Evolutionary conservation across 164 flowering plant genomes (phyloP), one percentile per base, ranked within the genome.

Genomic region (Brasenia schreberi): DNA sequence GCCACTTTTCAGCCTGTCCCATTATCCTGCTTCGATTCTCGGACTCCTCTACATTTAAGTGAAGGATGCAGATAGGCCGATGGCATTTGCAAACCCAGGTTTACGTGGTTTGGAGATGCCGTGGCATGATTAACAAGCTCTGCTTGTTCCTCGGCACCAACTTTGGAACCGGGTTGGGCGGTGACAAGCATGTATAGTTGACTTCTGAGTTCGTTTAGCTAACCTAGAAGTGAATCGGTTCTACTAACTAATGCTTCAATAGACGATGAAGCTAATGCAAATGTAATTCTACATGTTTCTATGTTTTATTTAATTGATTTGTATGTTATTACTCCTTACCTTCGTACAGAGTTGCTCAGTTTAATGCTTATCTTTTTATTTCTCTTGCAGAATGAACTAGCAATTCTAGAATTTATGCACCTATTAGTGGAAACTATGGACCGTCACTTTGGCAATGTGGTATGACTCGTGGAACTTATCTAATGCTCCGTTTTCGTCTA

Each of bases 391-490:
- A 95, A 95, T 74, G 99, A 95, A 81, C 87, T 95, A 64, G 99
- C 99, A 12, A 88, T 87, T 64, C 76, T 95, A 81, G 96, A 90
- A 59, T 95, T 90, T 75, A 92, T 92, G 69, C 99, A 95, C 79
- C 81, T 92, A 65, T 66, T 92, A 59, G 97, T 92, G 65, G 97
- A 92, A 81, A 92, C 99, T 70, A 95, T 95, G 99, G 97, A 92
- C 68, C 90, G 92, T 52, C 98, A 90, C 75, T 95, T 95, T 74
- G 99, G 99, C 68, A 95, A 95, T 78, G 96, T 95, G 94, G 99
- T 92, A 78, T 75, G 85, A 74, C 45, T 52, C 5, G 7, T 33
- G 39, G 4, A 33, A 33, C 39, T 33, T 3, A 33, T 33, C 39
- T 3, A 33, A 33, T 1, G 39, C 39, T 33, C 39, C 39, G 39